Percentiles rank a stretch among this genome's conserved stretches.
These are phyloP conservation scores for Candida palmyrensis DNA, from an alignment of 805 yeast genomes.

Conservation along the genomic window DNA sequence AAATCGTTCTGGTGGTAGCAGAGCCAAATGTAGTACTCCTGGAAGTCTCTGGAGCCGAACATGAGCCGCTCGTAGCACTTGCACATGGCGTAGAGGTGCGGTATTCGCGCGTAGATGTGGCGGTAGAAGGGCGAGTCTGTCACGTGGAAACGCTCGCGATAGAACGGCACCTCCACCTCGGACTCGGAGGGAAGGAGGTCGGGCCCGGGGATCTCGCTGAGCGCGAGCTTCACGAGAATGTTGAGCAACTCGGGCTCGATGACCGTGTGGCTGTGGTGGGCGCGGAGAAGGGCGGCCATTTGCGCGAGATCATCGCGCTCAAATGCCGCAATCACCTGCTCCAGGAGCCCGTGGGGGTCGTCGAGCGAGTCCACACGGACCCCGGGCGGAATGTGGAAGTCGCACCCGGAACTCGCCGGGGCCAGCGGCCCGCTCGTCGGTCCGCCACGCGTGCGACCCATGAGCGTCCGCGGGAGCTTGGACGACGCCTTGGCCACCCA, in stretches of 20 bases:
- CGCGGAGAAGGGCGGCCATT: background rate
- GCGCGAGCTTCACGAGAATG: conserved; percentile 3
- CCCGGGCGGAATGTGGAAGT: conserved; percentile 2
- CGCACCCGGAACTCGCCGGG: background rate
- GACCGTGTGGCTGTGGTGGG: background rate
- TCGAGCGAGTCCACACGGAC: background rate
- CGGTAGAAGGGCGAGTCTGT: conserved; percentile 3
- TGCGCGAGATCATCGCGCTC: conserved; percentile 1
- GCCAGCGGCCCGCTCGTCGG: background rate
- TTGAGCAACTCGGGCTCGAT: conserved; percentile 4
- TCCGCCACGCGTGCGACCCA: background rate
- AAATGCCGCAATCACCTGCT: background rate
- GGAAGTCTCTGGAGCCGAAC: conserved; percentile 10
- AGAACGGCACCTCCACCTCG: conserved; percentile 3
- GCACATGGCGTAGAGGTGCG: conserved; percentile 17
- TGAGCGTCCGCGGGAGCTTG: background rate
- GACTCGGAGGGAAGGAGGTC: conserved; percentile 1
- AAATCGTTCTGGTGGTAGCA: conserved; percentile 33
- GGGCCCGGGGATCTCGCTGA: conserved; percentile 4
- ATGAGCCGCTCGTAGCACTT: conserved; percentile 13
- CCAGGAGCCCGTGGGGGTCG: background rate
- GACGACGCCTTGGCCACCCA: conserved; percentile 3
- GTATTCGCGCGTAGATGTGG: conserved; percentile 15
- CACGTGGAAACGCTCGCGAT: background rate
- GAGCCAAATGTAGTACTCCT: conserved; percentile 26